These are phyloP conservation scores for Apiospora saccharicola DNA, from an alignment of 2,329 filamentous ascomycete species.

Conservation along the genomic window DNA sequence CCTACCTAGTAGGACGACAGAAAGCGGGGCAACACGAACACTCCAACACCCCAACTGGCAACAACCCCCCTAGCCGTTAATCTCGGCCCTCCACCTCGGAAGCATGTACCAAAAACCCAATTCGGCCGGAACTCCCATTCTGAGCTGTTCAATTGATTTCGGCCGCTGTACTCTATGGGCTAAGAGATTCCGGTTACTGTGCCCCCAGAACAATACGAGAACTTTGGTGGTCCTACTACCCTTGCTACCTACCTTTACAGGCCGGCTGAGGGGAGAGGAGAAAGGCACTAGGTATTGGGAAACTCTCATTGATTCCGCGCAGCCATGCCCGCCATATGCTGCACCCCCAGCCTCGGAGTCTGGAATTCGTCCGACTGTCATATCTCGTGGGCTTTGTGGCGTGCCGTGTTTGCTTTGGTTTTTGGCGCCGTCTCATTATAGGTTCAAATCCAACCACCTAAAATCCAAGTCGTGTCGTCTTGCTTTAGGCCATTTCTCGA, in stretches of 20 bases:
- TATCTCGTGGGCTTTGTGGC: not conserved
- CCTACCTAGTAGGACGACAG: not conserved
- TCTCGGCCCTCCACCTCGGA: conserved; percentile 17
- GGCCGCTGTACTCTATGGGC: not conserved
- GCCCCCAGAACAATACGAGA: not conserved
- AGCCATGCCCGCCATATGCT: not conserved
- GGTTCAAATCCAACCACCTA: not conserved
- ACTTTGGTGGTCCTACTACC: not conserved
- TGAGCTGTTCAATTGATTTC: not conserved
- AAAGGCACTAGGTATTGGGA: not conserved
- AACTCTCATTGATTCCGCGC: not conserved
- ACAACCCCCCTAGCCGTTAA: not conserved
- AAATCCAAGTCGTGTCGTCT: not conserved
- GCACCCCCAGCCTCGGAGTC: not conserved
- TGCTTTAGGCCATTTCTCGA: not conserved
- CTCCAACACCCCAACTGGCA: not conserved
- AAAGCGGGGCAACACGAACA: not conserved
- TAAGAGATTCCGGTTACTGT: not conserved
- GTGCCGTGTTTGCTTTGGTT: not conserved
- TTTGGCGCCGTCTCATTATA: not conserved
- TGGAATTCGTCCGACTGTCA: not conserved
- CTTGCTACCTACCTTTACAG: not conserved
- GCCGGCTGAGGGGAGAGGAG: not conserved
- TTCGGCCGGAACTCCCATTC: not conserved
- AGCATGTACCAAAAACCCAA: not conserved